Evolutionary conservation across 2,329 filamentous ascomycete genomes (phyloP).

Genomic region (Aspergillus sp.): DNA sequence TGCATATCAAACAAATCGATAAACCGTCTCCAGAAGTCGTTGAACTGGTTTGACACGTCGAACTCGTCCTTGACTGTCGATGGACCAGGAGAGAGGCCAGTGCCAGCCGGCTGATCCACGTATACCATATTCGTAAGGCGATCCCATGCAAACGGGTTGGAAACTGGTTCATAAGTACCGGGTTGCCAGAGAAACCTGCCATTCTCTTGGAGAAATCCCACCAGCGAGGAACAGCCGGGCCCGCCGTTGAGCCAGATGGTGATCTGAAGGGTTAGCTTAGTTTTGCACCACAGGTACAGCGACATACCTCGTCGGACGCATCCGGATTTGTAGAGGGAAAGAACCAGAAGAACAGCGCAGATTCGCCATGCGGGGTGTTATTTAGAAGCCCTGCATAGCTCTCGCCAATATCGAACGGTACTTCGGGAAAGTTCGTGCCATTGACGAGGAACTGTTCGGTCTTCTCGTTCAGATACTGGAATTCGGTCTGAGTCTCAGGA

Average conservation of each 20-base stretch:
- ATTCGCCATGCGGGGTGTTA: conserved; percentile 37
- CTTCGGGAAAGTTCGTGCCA: conserved; percentile 55
- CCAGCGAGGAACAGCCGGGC: conserved; percentile 23
- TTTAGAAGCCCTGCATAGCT: conserved; percentile 41
- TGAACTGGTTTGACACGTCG: conserved; percentile 60
- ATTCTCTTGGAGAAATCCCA: conserved; percentile 25
- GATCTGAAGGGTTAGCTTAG: conserved; percentile 12
- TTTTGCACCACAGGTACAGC: background rate
- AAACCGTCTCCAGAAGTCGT: conserved; percentile 48
- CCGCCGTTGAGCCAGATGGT: conserved; percentile 18
- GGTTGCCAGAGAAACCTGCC: conserved; percentile 20
- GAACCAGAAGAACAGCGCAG: conserved; percentile 43
- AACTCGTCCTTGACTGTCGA: conserved; percentile 56
- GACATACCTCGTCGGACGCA: conserved; percentile 29
- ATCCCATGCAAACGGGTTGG: conserved; percentile 15
- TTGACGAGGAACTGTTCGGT: conserved; percentile 53
- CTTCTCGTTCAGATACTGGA: background rate
- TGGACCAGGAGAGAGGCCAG: conserved; percentile 40
- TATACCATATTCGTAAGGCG: conserved; percentile 16
- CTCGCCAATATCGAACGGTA: conserved; percentile 55
- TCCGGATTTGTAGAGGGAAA: conserved; percentile 36
- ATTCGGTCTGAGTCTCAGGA: background rate
- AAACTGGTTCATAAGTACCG: conserved; percentile 43
- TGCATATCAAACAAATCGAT: conserved; percentile 60
- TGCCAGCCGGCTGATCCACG: conserved; percentile 14